Conservation (phyloP, 139 green algal genomes). For the Dunaliella primolecta region DNA sequence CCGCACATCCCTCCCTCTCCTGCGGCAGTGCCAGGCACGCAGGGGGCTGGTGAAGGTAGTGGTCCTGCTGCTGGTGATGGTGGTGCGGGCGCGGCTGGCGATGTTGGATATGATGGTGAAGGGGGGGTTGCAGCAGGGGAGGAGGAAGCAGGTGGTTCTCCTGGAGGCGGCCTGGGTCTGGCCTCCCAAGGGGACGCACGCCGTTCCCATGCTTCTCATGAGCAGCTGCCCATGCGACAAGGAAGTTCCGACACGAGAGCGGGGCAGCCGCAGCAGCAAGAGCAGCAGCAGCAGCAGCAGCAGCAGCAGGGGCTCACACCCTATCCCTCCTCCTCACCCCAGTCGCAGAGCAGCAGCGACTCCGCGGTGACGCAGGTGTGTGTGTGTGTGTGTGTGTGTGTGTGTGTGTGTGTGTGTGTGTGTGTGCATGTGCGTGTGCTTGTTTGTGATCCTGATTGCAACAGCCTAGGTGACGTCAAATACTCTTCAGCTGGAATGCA, state of each 20-base stretch:
- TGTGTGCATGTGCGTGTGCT: neutral
- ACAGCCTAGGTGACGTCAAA: neutral
- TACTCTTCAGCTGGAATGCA: too few species aligned
- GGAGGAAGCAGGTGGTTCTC: too few species aligned
- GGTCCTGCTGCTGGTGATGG: neutral
- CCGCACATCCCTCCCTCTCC: too few species aligned
- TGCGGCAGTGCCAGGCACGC: too few species aligned
- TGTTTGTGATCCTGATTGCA: neutral
- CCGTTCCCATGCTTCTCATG: too few species aligned
- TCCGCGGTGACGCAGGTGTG: neutral
- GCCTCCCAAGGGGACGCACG: neutral
- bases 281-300: too few species aligned
- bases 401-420: neutral
- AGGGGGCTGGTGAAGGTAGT: neutral
- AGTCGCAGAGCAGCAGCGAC: neutral
- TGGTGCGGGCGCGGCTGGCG: too few species aligned
- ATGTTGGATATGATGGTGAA: too few species aligned
- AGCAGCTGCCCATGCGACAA: too few species aligned
- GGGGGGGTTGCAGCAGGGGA: too few species aligned
- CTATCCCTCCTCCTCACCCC: neutral
- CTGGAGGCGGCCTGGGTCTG: neutral
- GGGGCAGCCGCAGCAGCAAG: too few species aligned
- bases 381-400: neutral
- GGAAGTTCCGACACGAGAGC: too few species aligned
- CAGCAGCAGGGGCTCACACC: neutral